phyloP scores from a whole-genome alignment of 1,284 basidiomycete genomes.

The Sparassis latifolia region DNA sequence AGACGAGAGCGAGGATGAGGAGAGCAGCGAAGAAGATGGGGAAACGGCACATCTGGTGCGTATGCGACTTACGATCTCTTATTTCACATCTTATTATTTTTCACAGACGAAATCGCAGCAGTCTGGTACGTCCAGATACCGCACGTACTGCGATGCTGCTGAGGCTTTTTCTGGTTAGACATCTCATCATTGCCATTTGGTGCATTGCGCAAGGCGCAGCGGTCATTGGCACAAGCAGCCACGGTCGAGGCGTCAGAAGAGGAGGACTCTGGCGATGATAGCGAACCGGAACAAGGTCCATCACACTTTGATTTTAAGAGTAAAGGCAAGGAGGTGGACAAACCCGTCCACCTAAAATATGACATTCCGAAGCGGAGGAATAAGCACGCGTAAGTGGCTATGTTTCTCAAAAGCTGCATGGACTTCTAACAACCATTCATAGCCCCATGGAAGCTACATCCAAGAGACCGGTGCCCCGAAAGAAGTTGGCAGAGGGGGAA shows the following conservation, averaged over 20 bases:
- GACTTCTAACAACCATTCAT: slow-evolving; percentile 2
- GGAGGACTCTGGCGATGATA: slow-evolving; percentile 21
- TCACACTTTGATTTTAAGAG: slow-evolving; percentile 4
- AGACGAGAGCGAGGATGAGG: slow-evolving; percentile 16
- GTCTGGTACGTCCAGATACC: slow-evolving; percentile 16
- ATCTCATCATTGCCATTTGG: slow-evolving; percentile 58
- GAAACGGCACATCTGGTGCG: slow-evolving; percentile 18
- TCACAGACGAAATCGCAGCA: slow-evolving; percentile 32
- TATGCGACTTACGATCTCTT: too few species aligned
- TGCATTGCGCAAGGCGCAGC: slow-evolving; percentile 60
- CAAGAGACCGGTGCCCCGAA: slow-evolving; percentile 80
- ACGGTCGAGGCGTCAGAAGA: slow-evolving; percentile 29
- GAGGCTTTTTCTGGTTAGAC: slow-evolving; percentile 27
- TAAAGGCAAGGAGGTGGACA: slow-evolving; percentile 27
- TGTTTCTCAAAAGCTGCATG: background rate
- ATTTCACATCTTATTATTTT: background rate
- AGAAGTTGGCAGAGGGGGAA: slow-evolving; percentile 66
- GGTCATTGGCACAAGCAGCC: slow-evolving; percentile 38
- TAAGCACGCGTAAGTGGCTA: slow-evolving; percentile 80
- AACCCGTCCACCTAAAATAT: slow-evolving; percentile 29
- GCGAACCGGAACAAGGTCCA: slow-evolving; percentile 14
- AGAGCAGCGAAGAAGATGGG: slow-evolving; percentile 13
- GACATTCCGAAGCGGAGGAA: slow-evolving; percentile 59
- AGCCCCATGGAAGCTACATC: slow-evolving; percentile 84
- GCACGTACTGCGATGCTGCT: background rate